Evolutionary conservation across 2,329 filamentous ascomycete species (phyloP), one percentile per base, ranked within the genome.

Genomic region (Phialocephala subalpina): DNA sequence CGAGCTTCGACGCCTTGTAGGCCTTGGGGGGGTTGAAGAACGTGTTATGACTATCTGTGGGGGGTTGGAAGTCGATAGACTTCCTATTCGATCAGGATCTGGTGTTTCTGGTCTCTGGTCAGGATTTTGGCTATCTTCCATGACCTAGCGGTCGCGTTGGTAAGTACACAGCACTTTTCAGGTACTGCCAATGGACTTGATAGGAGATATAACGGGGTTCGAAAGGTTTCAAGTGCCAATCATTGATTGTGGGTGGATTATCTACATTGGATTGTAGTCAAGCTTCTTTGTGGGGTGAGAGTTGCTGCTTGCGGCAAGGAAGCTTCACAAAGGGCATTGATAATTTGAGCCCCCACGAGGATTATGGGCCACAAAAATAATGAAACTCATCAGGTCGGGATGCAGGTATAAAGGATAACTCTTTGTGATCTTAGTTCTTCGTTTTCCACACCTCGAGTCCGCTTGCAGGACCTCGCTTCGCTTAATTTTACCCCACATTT

Each of bases 371-470:
- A 53, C 22, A 14, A 52, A 14, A 3, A 27, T 14, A 14, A 27
- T 27, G n/a, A 27, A 49, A 49, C 11, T 1, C 45, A 49, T 25
- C n/a, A 49, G 12, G 4, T 11, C 7, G 3, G 6, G n/a, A 22
- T 11, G 11, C 11, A 49, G 27, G 12, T 29, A 53, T 4, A 4
- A 53, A 29, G n/a, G 25, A 53, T 14, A 53, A 5, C 12, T 29
- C 22, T 53, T 53, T 53, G 49, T 53, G 14, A 29, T 53, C 27
- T 33, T 33, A 33, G 3, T 53, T 53, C 49, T 53, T 2, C 49
- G 6, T 16, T 18, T n/a, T 49, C 45, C 1, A 5, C 20, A 25
- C 20, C 7, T 29, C 11, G n/a, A n/a, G 12, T 18, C 49, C 49
- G 49, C 25, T 53, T 53, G 27, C 22, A 25, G 45, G 8, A 33